Conservation (phyloP, 225 moss, liverwort and hornwort genomes). For the Climacium dendroides region DNA sequence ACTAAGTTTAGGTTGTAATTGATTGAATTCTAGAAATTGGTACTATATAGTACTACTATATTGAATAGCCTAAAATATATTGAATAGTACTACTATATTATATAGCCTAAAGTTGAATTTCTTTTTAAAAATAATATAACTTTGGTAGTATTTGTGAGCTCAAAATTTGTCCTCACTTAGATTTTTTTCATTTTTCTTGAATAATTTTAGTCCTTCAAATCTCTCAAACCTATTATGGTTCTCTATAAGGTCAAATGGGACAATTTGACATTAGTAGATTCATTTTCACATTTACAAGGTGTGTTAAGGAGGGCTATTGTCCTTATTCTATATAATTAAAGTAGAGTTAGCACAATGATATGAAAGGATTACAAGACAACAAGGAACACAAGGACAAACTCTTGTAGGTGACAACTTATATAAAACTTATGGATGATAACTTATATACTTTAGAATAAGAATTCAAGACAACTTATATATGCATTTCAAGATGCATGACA, state of each 20-base stretch:
- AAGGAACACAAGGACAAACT: not conserved
- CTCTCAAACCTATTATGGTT: not conserved
- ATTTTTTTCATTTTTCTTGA: not conserved
- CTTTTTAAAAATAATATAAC: not conserved
- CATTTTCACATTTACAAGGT: not conserved
- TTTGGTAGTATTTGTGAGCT: not conserved
- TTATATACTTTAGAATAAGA: not conserved
- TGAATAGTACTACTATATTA: no score
- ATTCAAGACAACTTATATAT: not conserved
- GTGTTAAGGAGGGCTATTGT: not conserved
- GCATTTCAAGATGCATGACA: not conserved
- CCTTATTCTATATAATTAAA: not conserved
- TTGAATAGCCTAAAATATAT: no score
- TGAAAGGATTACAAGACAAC: no score
- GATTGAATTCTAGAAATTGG: not conserved
- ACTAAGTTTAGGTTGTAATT: accelerated
- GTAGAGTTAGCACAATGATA: not conserved
- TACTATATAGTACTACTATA: not conserved
- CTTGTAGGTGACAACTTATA: no score
- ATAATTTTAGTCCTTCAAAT: not conserved
- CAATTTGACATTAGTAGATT: not conserved
- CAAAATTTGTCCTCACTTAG: not conserved
- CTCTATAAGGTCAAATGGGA: no score
- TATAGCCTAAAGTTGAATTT: no score
- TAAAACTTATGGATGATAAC: no score